These are phyloP conservation scores for Trametes coccinea DNA, from an alignment of 768 basidiomycete species.

Conservation along the genomic window DNA sequence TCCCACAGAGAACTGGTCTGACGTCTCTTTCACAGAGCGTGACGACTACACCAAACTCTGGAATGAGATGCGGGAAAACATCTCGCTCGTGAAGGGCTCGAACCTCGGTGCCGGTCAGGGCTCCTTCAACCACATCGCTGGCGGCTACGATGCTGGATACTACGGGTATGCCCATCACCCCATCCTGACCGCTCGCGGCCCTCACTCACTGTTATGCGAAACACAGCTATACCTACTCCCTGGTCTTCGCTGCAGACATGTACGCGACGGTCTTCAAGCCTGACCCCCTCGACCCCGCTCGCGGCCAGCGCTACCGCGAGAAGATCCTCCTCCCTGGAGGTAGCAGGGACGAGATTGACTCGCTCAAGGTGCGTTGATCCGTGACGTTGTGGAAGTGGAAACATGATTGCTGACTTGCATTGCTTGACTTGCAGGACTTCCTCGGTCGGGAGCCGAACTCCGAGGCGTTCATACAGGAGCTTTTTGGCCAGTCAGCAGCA, in stretches of 20 bases:
- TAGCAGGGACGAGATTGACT: conserved; percentile 76
- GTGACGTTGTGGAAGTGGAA: neutral
- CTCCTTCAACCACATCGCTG: conserved; percentile 74
- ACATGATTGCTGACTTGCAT: neutral
- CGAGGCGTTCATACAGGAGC: conserved; percentile 69
- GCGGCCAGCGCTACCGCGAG: conserved; percentile 69
- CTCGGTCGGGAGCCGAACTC: conserved; percentile 73
- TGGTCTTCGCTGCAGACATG: conserved; percentile 63
- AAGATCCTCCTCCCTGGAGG: conserved; percentile 76
- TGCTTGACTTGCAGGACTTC: conserved; percentile 54
- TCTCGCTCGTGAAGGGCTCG: conserved; percentile 67
- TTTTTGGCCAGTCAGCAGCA: conserved; percentile 45
- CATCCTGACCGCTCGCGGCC: neutral
- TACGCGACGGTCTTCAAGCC: conserved; percentile 76
- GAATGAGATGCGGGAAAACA: conserved; percentile 67
- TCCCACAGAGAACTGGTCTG: neutral
- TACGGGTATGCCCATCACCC: conserved; percentile 52
- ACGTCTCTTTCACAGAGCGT: conserved; percentile 40
- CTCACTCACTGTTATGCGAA: neutral
- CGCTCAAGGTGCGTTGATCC: conserved; percentile 58
- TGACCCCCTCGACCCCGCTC: conserved; percentile 69
- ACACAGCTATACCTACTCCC: conserved; percentile 61
- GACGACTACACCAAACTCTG: conserved; percentile 79
- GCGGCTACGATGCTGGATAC: conserved; percentile 72
- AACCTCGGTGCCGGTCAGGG: conserved; percentile 69